These are phyloP conservation scores for Holtermanniella nyarrowii DNA, from an alignment of 768 basidiomycete genomes.

Conservation along the genomic window DNA sequence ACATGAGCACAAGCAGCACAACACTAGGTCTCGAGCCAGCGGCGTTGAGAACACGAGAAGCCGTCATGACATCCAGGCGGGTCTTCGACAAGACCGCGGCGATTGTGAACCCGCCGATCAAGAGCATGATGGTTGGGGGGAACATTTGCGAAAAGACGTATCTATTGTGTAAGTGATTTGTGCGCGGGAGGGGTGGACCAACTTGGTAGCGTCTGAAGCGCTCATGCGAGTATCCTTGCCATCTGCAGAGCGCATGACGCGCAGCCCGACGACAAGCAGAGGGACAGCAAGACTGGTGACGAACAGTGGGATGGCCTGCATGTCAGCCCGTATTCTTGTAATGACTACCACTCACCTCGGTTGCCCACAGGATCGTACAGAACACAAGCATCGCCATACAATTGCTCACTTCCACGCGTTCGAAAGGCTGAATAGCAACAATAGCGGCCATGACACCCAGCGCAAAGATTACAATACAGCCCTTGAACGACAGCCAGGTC, in stretches of 20 bases:
- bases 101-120: conserved; percentile 95
- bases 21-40: conserved; percentile 79
- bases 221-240: conserved; percentile 47
- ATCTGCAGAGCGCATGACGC: conserved; percentile 59
- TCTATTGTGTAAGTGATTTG: conserved; percentile 43
- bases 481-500: conserved; percentile 51
- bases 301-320: conserved; percentile 86
- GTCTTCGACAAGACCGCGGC: conserved; percentile 93
- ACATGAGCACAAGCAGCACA: conserved; percentile 89
- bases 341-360: conserved; percentile 56
- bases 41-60: conserved; percentile 77
- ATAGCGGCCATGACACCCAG: conserved; percentile 52
- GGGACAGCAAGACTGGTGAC: conserved; percentile 91
- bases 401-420: conserved; percentile 63
- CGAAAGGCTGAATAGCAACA: conserved; percentile 53
- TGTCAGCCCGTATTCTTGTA: neutral
- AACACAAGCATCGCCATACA: conserved; percentile 84
- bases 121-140: conserved; percentile 94
- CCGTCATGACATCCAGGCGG: conserved; percentile 76
- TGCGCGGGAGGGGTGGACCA: conserved; percentile 29
- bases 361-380: conserved; percentile 89
- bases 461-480: conserved; percentile 53
- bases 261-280: conserved; percentile 70
- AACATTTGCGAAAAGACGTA: conserved; percentile 93
- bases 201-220: conserved; percentile 72